These are phyloP conservation scores for Alloteropsis semialata DNA, from an alignment of 176 grass and related monocot genomes.

Conservation along the genomic window DNA sequence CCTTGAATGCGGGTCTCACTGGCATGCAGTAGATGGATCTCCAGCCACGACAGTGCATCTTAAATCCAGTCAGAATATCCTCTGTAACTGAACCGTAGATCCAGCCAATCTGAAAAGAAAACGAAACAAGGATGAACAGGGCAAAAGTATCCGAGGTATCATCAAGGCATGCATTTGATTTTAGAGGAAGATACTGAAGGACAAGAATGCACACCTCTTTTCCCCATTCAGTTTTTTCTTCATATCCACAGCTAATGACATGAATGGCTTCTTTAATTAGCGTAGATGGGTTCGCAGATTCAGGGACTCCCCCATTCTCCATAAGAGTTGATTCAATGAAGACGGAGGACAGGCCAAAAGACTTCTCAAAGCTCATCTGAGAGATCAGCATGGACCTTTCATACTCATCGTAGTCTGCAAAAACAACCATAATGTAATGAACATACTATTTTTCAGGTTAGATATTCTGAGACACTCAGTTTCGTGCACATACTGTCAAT, in stretches of 20 bases:
- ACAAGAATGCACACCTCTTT: constrained; percentile 63
- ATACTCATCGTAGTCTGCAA: constrained; percentile 85
- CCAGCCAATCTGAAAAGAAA: constrained; percentile 70
- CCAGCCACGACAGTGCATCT: constrained; percentile 99
- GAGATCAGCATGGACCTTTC: constrained; percentile 91
- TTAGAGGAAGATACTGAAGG: background rate
- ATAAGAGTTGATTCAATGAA: constrained; percentile 98
- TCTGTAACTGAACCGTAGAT: constrained; percentile 99
- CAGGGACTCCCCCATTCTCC: constrained; percentile 87
- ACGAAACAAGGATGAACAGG: constrained; percentile 25
- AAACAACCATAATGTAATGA: constrained; percentile 21
- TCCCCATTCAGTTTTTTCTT: constrained; percentile 99
- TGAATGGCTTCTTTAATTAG: constrained; percentile 99
- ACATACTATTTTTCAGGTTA: background rate
- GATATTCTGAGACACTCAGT: background rate
- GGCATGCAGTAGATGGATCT: constrained; percentile 98
- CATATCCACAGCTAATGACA: constrained; percentile 91
- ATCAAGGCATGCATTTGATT: background rate
- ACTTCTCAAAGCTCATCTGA: constrained; percentile 95
- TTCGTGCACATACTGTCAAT: constrained; percentile 73
- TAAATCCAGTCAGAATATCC: constrained; percentile 87
- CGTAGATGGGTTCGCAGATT: constrained; percentile 70
- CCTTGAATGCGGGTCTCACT: constrained; percentile 84
- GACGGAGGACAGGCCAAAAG: constrained; percentile 82
- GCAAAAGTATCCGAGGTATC: background rate